Conservation (phyloP, 1,284 basidiomycete species). For the Tylopilus orsonianus region DNA sequence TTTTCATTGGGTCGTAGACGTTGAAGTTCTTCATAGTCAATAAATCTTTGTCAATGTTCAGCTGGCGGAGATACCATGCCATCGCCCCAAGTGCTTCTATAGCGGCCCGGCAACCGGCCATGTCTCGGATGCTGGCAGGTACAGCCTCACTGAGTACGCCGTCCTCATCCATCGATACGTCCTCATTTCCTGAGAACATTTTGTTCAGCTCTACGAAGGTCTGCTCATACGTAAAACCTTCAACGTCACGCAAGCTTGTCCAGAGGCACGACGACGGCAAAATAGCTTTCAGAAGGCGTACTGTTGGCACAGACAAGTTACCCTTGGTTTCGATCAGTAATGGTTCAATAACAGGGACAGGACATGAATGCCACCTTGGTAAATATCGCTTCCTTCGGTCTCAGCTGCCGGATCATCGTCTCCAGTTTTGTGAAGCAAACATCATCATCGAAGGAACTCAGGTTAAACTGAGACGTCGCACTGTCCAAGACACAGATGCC, state of each 20-base stretch:
- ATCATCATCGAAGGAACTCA: slow-evolving; percentile 91
- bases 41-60: slow-evolving; percentile 94
- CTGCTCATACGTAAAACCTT: slow-evolving; percentile 76
- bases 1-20: slow-evolving; percentile 91
- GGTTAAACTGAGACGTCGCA: slow-evolving; percentile 93
- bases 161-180: slow-evolving; percentile 47
- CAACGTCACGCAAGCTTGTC: slow-evolving; percentile 81
- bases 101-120: slow-evolving; percentile 65
- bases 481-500: slow-evolving; percentile 96
- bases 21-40: slow-evolving; percentile 95
- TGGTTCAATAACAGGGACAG: background rate
- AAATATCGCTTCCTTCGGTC: slow-evolving; percentile 92
- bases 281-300: slow-evolving; percentile 76
- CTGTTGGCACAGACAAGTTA: slow-evolving; percentile 79
- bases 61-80: slow-evolving; percentile 89
- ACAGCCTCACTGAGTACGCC: slow-evolving; percentile 51
- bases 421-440: slow-evolving; percentile 90
- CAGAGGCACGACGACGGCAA: slow-evolving; percentile 81
- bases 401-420: slow-evolving; percentile 89
- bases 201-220: slow-evolving; percentile 71
- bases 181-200: slow-evolving; percentile 58
- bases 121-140: slow-evolving; percentile 72
- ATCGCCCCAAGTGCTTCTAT: slow-evolving; percentile 86
- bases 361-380: slow-evolving; percentile 65
- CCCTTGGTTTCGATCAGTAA: slow-evolving; percentile 50